Base-by-base conservation (phyloP, 441 rosid species). In the Bruguiera hainesii region DNA sequence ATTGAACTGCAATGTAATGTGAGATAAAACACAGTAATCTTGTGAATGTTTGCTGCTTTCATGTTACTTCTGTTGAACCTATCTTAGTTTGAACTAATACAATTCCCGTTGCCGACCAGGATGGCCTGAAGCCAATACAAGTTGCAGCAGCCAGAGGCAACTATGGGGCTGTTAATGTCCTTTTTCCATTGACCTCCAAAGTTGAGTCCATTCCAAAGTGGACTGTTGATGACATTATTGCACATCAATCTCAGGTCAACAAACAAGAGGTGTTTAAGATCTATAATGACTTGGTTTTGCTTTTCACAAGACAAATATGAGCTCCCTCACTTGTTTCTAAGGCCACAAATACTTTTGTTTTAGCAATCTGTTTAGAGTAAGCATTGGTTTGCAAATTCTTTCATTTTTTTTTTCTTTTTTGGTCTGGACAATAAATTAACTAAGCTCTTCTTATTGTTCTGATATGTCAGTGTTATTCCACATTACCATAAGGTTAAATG, bases 131-230 rank as follows among this genome's bases (percentile, higher is more conserved):
- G 83, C 87, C 96, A 42, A 78, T 94, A 68, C 90, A 84, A 61
- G 90, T 89, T 77, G 97, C 97, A 13, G 96, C 98, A 71, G 83
- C 77, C 52, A 82, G 97, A 73, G 92, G 87, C 67, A 84, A 81
- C 73, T 80, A 76, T 59, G 81, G 66, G 62, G 87, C 82, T 67
- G 89, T 89, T 71, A 96, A 91, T 80, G 77, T 80, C 65, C 98
- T 94, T 68, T 81, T 89, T 73, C 89, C 92, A 7, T 74, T 76
- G 67, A 91, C 96, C 55, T 70, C 85, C 26, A 83, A 81, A 80
- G 61, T 83, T 51, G 80, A 78, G 15, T 50, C 83, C 35, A 75
- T 88, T 69, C 80, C 82, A 2, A 84, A 94, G 42, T 94, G 98
- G 98, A 81, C 90, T 5, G 86, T 88, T 35, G 90, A 88, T 68